Conservation (phyloP, 208 protist species). For the Ichthyophonus hoferi region DNA sequence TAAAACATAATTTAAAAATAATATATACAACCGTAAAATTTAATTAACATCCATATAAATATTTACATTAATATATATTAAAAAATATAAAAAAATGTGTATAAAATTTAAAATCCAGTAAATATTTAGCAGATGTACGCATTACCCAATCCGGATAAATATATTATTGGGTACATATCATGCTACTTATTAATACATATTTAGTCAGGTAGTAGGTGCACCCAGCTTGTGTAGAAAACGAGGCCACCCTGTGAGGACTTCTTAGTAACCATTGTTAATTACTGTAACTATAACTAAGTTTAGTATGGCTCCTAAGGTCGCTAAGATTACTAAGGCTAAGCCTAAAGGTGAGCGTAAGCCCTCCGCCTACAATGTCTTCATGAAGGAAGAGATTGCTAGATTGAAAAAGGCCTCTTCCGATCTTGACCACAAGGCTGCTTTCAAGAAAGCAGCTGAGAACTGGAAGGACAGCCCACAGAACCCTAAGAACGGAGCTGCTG, state of each 20-base stretch:
- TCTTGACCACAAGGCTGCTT: conserved; percentile 25
- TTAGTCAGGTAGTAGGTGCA: background rate
- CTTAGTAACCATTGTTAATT: background rate
- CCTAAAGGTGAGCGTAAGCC: background rate
- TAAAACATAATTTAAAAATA: no score
- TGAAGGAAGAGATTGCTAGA: conserved; percentile 17
- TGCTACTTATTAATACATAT: background rate
- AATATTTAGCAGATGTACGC: no score
- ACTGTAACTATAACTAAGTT: background rate
- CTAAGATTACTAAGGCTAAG: background rate
- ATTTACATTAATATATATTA: no score
- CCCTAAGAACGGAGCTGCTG: background rate
- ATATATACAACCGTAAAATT: no score
- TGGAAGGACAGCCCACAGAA: background rate
- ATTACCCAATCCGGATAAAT: background rate
- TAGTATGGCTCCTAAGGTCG: background rate
- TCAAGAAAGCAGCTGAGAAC: conserved; percentile 18
- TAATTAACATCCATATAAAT: no score
- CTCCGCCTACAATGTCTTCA: conserved; percentile 21
- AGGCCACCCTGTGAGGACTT: background rate
- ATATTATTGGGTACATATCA: background rate
- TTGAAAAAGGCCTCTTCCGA: background rate
- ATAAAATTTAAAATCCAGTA: no score
- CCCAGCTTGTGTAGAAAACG: background rate
- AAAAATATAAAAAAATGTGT: no score